Conservation (phyloP, 148 eudicot genomes). For the Camellia granthamiana region DNA sequence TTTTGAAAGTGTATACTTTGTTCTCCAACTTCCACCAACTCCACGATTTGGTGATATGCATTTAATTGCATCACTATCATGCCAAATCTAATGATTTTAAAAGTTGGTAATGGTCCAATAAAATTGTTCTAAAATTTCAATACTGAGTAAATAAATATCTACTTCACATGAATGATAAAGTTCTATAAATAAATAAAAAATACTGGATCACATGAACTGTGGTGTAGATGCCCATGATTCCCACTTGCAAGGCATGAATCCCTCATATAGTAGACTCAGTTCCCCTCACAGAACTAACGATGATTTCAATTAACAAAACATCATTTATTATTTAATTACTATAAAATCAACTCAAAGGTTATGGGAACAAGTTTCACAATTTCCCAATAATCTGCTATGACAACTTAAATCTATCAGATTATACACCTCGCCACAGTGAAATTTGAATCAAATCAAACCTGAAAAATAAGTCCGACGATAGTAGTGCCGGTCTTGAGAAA, state of each 20-base stretch:
- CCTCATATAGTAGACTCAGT: background rate
- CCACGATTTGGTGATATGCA: background rate
- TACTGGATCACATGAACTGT: too few species aligned
- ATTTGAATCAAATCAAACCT: conserved; percentile 31
- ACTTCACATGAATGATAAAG: background rate
- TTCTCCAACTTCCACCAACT: background rate
- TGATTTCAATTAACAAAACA: background rate
- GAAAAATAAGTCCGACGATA: conserved; percentile 68
- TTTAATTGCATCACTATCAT: background rate
- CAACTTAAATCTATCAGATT: background rate
- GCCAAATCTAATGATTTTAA: too few species aligned
- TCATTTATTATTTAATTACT: background rate
- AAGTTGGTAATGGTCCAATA: background rate
- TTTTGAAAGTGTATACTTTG: background rate
- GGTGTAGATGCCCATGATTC: background rate
- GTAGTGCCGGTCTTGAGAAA: conserved; percentile 78
- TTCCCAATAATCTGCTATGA: background rate
- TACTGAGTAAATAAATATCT: background rate
- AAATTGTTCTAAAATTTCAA: background rate
- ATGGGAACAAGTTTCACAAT: background rate
- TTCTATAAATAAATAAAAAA: background rate
- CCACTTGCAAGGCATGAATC: background rate
- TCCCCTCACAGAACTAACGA: too few species aligned
- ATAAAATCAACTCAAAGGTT: background rate
- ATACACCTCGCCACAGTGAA: background rate